Evolutionary conservation across 1,284 basidiomycete species (phyloP), one percentile per base, ranked within the genome.

Genomic region (Papiliotrema fonsecae): DNA sequence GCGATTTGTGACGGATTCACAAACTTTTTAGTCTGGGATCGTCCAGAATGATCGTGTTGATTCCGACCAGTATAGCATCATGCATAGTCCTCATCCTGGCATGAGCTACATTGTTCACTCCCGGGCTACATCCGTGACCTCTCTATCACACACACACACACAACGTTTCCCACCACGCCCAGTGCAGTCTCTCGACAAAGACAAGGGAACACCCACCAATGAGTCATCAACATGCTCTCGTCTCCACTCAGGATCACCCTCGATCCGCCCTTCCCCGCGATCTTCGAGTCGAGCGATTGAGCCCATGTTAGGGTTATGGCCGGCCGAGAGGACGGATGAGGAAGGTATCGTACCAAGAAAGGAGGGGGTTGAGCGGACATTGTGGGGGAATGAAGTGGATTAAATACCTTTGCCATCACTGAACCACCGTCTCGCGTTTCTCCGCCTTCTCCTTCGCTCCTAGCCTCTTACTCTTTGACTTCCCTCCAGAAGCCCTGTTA

Each of bases 181-280:
- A n/a, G n/a, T n/a, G n/a, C n/a, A n/a, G n/a, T n/a, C n/a, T n/a
- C n/a, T n/a, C n/a, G n/a, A n/a, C n/a, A n/a, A n/a, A n/a, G n/a
- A n/a, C n/a, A n/a, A n/a, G n/a, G n/a, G n/a, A n/a, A n/a, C n/a
- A 60, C 76, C 40, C 34, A 91, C 89, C 86, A 87, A 71, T 97
- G 94, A 13, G 94, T 97, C 87, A 98, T 91, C 39, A 82, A 62
- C 86, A 94, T 87, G 69, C 88, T 93, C 65, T 96, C 88, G 31
- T 78, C 74, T 1, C 93, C 86, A 59, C 88, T 93, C 45, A 98
- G 77, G 18, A 82, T 79, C 30, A 98, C 79, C 71, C 92, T 89
- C 57, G 77, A 76, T 6, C 88, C 85, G 14, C 77, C 77, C 4
- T 73, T 70, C 0, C 88, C 91, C 0, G 90, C 90, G 54, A 97